Base-by-base conservation (phyloP, 805 yeast species). In the Candida manassasensis region DNA sequence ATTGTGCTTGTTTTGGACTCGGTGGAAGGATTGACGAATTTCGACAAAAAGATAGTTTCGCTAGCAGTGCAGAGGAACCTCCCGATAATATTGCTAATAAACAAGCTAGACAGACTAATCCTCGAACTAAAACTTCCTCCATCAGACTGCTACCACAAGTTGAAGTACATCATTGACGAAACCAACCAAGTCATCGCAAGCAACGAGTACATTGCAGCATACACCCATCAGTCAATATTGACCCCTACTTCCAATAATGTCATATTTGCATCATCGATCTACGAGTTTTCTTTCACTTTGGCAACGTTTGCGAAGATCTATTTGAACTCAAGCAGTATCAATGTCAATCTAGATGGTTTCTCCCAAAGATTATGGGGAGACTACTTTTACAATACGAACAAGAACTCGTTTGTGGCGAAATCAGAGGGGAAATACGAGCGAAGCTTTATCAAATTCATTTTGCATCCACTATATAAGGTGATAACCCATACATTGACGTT, bases 21-120 rank as follows among this genome's bases (percentile, higher is more conserved):
- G 1, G 80, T 87, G 1, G 96, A 90, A 53, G 97, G 97, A 0
- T 53, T 87, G 3, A 74, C 83, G 0, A 66, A 75, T 3, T 67
- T 81, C 6, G 78, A 71, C 44, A 60, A 61, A 35, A 43, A 61
- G 10, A 57, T 78, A 0, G 61, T 88, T 2, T 65, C 72, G 25
- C 71, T 73, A 42, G 76, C 81, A 0, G 45, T 83, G 3, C 51
- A 57, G 24, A 63, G 69, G 11, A 66, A 75, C 21, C 49, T 79
- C 2, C 73, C 79, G 0, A 55, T 90, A 12, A 59, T 70, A 3
- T 56, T 89, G 14, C 75, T 85, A 4, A 42, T 93, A 4, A 89
- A 85, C 57, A 93, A 94, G 56, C 46, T 94, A 6, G 99, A 93
- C 54, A 61, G 97, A 40, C 62, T 93, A n/a, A 69, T 90, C 0